Evolutionary conservation across 768 basidiomycete genomes (phyloP).

Genomic region (Pisolithus sp.): DNA sequence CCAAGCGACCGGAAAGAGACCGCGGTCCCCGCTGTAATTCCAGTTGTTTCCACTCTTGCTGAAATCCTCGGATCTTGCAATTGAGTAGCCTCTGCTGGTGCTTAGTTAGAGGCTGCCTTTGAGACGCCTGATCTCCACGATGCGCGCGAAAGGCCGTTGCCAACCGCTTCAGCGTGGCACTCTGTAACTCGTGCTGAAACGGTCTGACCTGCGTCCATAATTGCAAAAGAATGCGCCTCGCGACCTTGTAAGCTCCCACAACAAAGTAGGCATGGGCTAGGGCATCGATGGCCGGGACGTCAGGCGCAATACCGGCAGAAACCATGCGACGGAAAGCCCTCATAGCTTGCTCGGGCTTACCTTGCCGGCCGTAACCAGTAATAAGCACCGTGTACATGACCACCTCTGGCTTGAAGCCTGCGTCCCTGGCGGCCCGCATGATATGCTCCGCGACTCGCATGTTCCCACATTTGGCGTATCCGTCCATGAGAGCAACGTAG

Average conservation of each 20-base stretch:
- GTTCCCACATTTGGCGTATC: slow-evolving; percentile 57
- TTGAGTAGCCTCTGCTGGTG: slow-evolving; percentile 32
- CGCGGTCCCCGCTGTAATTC: slow-evolving; percentile 2
- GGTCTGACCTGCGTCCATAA: slow-evolving; percentile 63
- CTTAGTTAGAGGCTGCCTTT: slow-evolving; percentile 22
- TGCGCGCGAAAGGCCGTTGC: slow-evolving; percentile 40
- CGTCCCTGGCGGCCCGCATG: slow-evolving; percentile 44
- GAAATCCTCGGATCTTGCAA: slow-evolving; percentile 28
- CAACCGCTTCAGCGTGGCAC: slow-evolving; percentile 41
- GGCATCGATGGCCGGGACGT: slow-evolving; percentile 66
- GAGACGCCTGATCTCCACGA: slow-evolving; percentile 8
- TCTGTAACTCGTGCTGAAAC: slow-evolving; percentile 45
- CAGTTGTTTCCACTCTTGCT: slow-evolving; percentile 19
- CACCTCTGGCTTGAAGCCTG: slow-evolving; percentile 51
- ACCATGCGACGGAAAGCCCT: slow-evolving; percentile 59
- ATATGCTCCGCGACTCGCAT: slow-evolving; percentile 48
- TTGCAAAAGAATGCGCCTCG: slow-evolving; percentile 47
- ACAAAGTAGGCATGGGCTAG: slow-evolving; percentile 62
- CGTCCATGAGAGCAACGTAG: slow-evolving; percentile 69
- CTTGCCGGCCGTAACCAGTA: slow-evolving; percentile 58
- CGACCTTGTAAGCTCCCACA: slow-evolving; percentile 43
- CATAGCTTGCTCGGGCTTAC: slow-evolving; percentile 47
- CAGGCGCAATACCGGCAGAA: slow-evolving; percentile 54
- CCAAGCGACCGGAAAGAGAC: not conserved
- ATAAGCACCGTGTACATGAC: slow-evolving; percentile 78